These are phyloP conservation scores for Aspergillus leporis DNA, from an alignment of 495 filamentous ascomycete species.

Conservation along the genomic window DNA sequence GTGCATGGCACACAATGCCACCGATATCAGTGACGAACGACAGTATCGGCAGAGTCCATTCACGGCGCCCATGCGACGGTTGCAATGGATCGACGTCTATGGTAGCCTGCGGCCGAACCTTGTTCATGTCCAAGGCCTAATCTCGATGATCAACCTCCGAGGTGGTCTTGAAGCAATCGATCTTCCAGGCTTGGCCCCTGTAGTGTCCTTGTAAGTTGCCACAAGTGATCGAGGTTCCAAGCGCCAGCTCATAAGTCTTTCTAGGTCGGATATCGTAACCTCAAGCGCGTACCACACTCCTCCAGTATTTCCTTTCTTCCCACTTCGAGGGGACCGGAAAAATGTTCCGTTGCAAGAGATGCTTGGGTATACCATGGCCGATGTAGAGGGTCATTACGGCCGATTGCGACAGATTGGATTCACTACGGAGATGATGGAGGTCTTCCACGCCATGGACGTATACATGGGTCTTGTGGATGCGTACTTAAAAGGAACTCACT, in stretches of 20 bases:
- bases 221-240: not conserved
- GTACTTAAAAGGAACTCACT: conserved; percentile 7
- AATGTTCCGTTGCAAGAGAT: conserved; percentile 29
- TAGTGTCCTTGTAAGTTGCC: conserved; percentile 38
- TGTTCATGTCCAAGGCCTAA: conserved; percentile 38
- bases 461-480: conserved; percentile 33
- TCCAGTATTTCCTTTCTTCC: conserved; percentile 39
- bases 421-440: conserved; percentile 31
- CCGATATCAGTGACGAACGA: conserved; percentile 17
- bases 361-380: conserved; percentile 25
- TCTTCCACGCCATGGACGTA: conserved; percentile 30
- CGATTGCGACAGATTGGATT: conserved; percentile 32
- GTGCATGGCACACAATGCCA: conserved; percentile 44
- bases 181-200: conserved; percentile 31
- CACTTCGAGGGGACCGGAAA: conserved; percentile 24
- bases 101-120: conserved; percentile 39
- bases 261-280: conserved; percentile 40
- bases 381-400: conserved; percentile 29
- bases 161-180: conserved; percentile 38
- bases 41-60: conserved; percentile 30
- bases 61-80: conserved; percentile 35
- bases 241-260: conserved; percentile 7
- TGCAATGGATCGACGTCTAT: conserved; percentile 48
- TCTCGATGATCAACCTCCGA: conserved; percentile 36
- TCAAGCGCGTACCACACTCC: conserved; percentile 26